Evolutionary conservation across 169 alveolate genomes (phyloP).

Genomic region (Eimeria tenella): DNA sequence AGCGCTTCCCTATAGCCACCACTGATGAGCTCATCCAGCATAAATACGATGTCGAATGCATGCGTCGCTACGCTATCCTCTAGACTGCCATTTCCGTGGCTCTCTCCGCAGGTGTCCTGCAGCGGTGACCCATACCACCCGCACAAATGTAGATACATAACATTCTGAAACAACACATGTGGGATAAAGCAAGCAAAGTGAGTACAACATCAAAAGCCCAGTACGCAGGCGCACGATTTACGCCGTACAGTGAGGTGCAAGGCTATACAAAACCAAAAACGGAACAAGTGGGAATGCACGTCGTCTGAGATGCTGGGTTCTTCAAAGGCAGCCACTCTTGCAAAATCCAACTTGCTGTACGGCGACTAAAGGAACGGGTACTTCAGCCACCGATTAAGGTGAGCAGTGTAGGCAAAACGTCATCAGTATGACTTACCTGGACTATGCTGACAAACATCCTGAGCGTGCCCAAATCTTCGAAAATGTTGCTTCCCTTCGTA

Average conservation of each 20-base stretch:
- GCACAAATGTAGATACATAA: neutral
- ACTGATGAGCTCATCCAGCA: conserved; percentile 92
- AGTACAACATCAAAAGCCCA: neutral
- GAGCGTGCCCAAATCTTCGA: conserved; percentile 93
- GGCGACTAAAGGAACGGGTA: neutral
- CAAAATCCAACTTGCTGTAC: neutral
- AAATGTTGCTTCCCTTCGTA: conserved; percentile 90
- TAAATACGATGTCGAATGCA: conserved; percentile 91
- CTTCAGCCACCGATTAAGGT: neutral
- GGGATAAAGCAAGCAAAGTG: neutral
- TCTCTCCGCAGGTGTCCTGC: conserved; percentile 84
- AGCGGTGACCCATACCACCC: neutral
- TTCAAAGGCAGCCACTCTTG: neutral
- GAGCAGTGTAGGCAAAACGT: neutral
- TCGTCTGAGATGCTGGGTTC: neutral
- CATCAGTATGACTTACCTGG: conserved; percentile 80
- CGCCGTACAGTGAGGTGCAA: too few relatives aligned
- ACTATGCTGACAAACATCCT: conserved; percentile 89
- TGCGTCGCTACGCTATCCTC: conserved; percentile 89
- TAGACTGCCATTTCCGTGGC: conserved; percentile 80
- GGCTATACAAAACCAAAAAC: neutral
- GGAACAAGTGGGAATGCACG: neutral
- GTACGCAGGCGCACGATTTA: too few relatives aligned
- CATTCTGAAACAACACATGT: too few relatives aligned
- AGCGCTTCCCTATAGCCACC: conserved; percentile 91